Base-by-base conservation (phyloP, 192 early-diverging fungal species). In the Diversispora epigaea region DNA sequence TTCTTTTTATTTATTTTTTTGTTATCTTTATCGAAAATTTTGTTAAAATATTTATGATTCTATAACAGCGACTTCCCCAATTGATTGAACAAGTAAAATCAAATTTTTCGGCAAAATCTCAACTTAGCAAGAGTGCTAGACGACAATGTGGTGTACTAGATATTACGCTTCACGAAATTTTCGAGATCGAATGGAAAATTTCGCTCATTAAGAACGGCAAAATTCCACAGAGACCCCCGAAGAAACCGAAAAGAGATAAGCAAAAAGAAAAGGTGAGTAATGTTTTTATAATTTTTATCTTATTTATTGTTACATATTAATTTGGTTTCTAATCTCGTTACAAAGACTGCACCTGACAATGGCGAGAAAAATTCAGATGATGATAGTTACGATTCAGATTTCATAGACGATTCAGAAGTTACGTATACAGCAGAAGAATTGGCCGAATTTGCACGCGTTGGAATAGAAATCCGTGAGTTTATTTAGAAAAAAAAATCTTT, bases 371-470 rank as follows among this genome's bases (percentile, higher is more conserved):
- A 54, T 17, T 17, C 12, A 54, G 50, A 54, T n/a, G 32, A 39
- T 40, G 60, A 62, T 14, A 41, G n/a, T n/a, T 64, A 64, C 43
- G 62, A 64, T 15, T 15, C 62, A 17, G 62, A 64, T 17, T 64
- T 64, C 41, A 64, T 64, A 9, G 62, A 64, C 41, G 62, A 64
- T 44, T 45, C 62, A 17, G 62, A 64, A 54, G 4, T 54, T 2
- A 54, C 12, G n/a, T 54, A 54, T 17, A 54, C 50, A 11, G 9
- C 47, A 11, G 50, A 54, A 11, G 50, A 54, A 54, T 17, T 54
- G n/a, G 50, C 50, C 4, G 50, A 54, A 54, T 17, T 54, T 4
- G n/a, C 3, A 54, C 14, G n/a, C 4, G 50, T 17, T 12, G 50
- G 50, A 54, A 54, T 54, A 4, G n/a, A 17, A 54, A 54, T 54